phyloP scores from a whole-genome alignment of 305 asterid species.

The Solanum hybrid region DNA sequence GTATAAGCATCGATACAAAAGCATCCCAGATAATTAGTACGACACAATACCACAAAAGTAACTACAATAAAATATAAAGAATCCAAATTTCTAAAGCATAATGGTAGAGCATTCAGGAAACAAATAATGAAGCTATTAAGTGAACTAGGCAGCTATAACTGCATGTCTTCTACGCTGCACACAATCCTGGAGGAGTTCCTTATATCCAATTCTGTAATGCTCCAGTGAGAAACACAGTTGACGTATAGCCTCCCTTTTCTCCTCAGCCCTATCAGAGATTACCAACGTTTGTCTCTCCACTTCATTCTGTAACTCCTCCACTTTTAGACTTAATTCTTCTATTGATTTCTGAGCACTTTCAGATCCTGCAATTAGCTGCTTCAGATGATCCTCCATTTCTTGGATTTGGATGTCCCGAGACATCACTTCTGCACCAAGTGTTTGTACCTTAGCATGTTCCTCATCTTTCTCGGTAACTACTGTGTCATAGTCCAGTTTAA shows the following conservation, averaged over 20 bases:
- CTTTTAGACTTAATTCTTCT: constrained; percentile 29
- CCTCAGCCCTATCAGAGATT: constrained; percentile 57
- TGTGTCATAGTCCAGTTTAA: constrained; percentile 39
- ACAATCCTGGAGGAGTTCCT: constrained; percentile 37
- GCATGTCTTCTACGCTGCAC: background rate
- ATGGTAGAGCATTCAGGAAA: background rate
- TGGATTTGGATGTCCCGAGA: constrained; percentile 24
- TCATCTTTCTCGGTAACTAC: constrained; percentile 50
- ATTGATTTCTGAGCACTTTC: constrained; percentile 22
- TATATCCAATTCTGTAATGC: constrained; percentile 53
- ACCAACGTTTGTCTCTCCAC: constrained; percentile 35
- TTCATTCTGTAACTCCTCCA: constrained; percentile 45
- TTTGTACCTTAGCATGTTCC: constrained; percentile 28
- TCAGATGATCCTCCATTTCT: constrained; percentile 24
- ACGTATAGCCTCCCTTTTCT: constrained; percentile 80
- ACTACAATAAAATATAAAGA: background rate
- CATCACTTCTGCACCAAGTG: constrained; percentile 27
- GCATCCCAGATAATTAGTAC: background rate
- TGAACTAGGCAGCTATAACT: background rate
- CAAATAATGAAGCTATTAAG: background rate
- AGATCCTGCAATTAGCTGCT: constrained; percentile 17
- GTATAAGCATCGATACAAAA: background rate
- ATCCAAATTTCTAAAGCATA: background rate
- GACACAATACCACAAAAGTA: background rate
- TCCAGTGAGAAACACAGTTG: constrained; percentile 75